Base-by-base conservation (phyloP, 2,329 filamentous ascomycete genomes). In the Mycosphaerella sp. region DNA sequence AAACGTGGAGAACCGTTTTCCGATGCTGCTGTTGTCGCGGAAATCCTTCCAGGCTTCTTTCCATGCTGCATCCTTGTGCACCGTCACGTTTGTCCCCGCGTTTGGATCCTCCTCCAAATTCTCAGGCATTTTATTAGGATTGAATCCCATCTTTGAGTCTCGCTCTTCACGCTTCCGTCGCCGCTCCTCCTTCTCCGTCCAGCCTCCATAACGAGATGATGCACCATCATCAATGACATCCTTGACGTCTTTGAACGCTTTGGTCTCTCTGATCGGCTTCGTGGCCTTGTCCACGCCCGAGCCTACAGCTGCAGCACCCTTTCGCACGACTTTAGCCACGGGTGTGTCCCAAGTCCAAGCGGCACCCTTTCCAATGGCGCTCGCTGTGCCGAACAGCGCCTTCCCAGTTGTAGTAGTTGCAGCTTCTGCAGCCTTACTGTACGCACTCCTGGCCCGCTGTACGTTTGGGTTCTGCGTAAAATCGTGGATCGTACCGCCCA, bases 31-130 rank as follows among this genome's bases (percentile, higher is more conserved):
- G 61, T 83, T 84, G 70, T 98, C 93, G 59, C 87, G 86, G 81
- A 97, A 98, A 48, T 93, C 87, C 66, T 86, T 83, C 93, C 93
- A 98, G n/a, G 90, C 89, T 72, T 97, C 92, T 74, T 95, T 96
- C 89, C 92, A 97, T 21, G 87, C 88, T 11, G 93, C 85, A 64
- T 98, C 93, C 74, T 98, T 98, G 79, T 98, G 93, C 0, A 98
- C 71, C 0, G 92, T 97, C 46, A 98, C 77, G 68, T 95, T 95
- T 54, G 91, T 95, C 56, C 93, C 93, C 55, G 93, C 93, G 55
- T 93, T 96, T 62, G 89, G 89, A 69, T 97, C 86, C 72, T 95
- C 93, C 53, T 88, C 82, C 67, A 85, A 74, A 6, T 84, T 80
- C 67, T 90, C 83, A 1, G 71, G 64, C 45, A 61, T 44, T 70